phyloP scores from a whole-genome alignment of 305 asterid genomes.

The Solanum hybrid region DNA sequence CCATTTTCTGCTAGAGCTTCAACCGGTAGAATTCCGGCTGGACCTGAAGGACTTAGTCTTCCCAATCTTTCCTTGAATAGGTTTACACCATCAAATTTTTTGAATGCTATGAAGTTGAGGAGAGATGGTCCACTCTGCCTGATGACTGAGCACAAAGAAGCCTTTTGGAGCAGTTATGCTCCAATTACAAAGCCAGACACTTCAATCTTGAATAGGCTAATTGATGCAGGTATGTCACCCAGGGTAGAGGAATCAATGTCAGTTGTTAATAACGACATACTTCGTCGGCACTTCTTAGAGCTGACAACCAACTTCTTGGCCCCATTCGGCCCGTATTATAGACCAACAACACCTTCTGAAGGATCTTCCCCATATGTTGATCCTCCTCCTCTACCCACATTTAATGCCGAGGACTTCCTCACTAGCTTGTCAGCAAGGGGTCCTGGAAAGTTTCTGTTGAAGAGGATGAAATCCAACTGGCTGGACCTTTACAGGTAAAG shows the following conservation, averaged over 20 bases:
- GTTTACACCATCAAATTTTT: slow-evolving; percentile 68
- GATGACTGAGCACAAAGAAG: slow-evolving; percentile 92
- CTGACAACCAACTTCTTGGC: slow-evolving; percentile 93
- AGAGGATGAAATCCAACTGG: slow-evolving; percentile 92
- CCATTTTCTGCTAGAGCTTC: slow-evolving; percentile 40
- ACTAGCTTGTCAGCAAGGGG: slow-evolving; percentile 66
- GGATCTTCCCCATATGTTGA: slow-evolving; percentile 80
- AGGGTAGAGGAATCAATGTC: slow-evolving; percentile 99
- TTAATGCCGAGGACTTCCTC: slow-evolving; percentile 67
- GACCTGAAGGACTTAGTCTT: slow-evolving; percentile 37
- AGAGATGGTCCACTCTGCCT: slow-evolving; percentile 94
- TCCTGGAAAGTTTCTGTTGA: slow-evolving; percentile 84
- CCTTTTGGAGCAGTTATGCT: slow-evolving; percentile 75
- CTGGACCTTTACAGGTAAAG: slow-evolving; percentile 82
- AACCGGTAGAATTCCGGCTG: slow-evolving; percentile 37
- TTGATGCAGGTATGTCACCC: slow-evolving; percentile 97
- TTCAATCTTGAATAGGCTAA: slow-evolving; percentile 79
- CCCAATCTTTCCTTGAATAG: slow-evolving; percentile 52
- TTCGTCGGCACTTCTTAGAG: slow-evolving; percentile 96
- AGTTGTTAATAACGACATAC: slow-evolving; percentile 89
- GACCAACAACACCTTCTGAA: slow-evolving; percentile 79
- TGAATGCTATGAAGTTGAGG: slow-evolving; percentile 80
- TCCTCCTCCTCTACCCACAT: slow-evolving; percentile 81
- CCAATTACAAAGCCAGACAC: slow-evolving; percentile 88
- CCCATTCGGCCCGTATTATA: slow-evolving; percentile 93